These are phyloP conservation scores for Citrullus mucosospermus DNA, from an alignment of 306 rosid species.

Conservation along the genomic window DNA sequence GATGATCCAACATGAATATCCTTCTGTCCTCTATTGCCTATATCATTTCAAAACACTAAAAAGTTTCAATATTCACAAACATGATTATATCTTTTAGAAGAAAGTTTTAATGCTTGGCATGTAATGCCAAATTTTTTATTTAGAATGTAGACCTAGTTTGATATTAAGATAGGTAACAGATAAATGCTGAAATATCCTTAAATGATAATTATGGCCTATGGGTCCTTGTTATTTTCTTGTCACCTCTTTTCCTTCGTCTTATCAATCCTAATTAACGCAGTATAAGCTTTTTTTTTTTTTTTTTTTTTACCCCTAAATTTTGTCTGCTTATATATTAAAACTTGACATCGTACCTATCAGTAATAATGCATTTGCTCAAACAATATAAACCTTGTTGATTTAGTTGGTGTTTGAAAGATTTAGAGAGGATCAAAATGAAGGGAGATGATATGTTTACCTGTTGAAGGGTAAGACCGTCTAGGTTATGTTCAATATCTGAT, in stretches of 20 bases:
- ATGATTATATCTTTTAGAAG: neutral
- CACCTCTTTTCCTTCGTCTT: neutral
- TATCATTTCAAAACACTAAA: slow-evolving; percentile 1
- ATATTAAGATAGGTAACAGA: neutral
- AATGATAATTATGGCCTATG: no score
- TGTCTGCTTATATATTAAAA: neutral
- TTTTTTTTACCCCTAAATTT: no score
- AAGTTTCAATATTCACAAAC: neutral
- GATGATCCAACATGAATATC: slow-evolving; percentile 56
- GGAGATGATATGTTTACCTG: slow-evolving; percentile 19
- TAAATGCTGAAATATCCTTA: no score
- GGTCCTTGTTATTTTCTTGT: neutral
- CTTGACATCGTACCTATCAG: neutral
- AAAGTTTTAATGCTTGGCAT: neutral
- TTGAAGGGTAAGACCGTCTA: slow-evolving; percentile 41
- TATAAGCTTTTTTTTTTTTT: no score
- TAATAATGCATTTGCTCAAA: neutral
- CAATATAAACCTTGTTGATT: neutral
- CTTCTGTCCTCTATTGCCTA: slow-evolving; percentile 43
- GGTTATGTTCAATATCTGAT: slow-evolving; percentile 37
- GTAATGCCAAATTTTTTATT: neutral
- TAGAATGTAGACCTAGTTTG: neutral
- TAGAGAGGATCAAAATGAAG: neutral
- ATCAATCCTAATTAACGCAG: neutral
- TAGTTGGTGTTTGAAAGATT: neutral